These are phyloP conservation scores for Termitomyces sp. DNA, from an alignment of 768 basidiomycete species.

Conservation along the genomic window DNA sequence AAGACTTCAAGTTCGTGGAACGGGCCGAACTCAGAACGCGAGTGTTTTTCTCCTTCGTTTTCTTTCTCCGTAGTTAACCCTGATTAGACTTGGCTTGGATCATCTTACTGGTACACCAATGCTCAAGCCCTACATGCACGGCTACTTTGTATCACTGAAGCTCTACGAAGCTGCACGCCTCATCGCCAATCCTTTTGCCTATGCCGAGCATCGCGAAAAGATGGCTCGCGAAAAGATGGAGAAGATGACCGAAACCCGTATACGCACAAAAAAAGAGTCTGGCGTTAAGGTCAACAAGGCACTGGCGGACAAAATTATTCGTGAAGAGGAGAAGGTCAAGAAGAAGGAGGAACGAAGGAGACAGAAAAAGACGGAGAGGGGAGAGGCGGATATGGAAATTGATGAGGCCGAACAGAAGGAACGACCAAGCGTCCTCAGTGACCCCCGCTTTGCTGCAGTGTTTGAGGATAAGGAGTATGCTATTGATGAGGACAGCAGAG, in stretches of 20 bases:
- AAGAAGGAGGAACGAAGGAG: constrained; percentile 53
- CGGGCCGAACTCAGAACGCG: constrained; percentile 79
- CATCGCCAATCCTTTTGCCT: constrained; percentile 94
- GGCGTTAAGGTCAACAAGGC: constrained; percentile 73
- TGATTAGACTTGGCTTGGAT: constrained; percentile 79
- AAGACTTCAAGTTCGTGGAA: constrained; percentile 98
- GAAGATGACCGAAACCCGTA: constrained; percentile 88
- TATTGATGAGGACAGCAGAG: constrained; percentile 83
- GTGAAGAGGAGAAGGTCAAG: constrained; percentile 56
- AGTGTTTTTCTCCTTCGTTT: constrained; percentile 24
- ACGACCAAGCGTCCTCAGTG: constrained; percentile 58
- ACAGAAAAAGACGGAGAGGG: constrained; percentile 35
- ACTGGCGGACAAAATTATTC: constrained; percentile 79
- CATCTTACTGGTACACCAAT: constrained; percentile 92
- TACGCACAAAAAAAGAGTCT: constrained; percentile 71
- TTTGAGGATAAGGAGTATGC: constrained; percentile 91
- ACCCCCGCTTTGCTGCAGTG: constrained; percentile 85
- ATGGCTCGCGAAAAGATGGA: constrained; percentile 86
- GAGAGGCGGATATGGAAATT: constrained; percentile 30
- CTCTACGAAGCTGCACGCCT: constrained; percentile 94
- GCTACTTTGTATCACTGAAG: constrained; percentile 94
- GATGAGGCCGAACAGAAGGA: constrained; percentile 27
- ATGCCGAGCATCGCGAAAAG: constrained; percentile 90
- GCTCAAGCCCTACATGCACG: constrained; percentile 99
- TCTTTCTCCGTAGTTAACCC: neutral